Percentiles rank a stretch among this genome's conserved stretches.
phyloP scores from a whole-genome alignment of 2,329 filamentous ascomycete genomes.

The Coniosporium tulheliwenetii region DNA sequence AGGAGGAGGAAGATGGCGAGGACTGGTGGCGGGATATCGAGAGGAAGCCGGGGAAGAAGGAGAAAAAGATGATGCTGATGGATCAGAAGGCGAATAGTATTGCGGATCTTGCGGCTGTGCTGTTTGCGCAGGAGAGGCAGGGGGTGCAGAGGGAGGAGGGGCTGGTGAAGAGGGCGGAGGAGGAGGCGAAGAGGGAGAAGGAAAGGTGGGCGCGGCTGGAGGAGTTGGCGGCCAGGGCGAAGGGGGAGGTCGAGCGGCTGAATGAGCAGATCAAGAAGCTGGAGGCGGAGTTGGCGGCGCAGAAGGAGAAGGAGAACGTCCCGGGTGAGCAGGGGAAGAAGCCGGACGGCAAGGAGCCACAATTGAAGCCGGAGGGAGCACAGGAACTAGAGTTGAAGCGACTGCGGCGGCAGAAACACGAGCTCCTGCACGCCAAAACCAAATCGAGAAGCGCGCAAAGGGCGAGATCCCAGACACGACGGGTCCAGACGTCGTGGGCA shows the following conservation, averaged over 20 bases:
- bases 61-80: conserved; percentile 39
- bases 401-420: neutral
- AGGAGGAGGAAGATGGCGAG: conserved; percentile 20
- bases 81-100: conserved; percentile 48
- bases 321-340: too few relatives aligned
- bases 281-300: too few relatives aligned
- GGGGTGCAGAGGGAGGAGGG: conserved; percentile 7
- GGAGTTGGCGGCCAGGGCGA: neutral
- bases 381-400: neutral
- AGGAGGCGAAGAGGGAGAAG: conserved; percentile 1
- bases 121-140: conserved; percentile 30
- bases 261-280: conserved; percentile 9
- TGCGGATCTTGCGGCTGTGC: conserved; percentile 42
- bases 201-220: neutral
- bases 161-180: conserved; percentile 1
- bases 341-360: neutral
- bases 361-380: neutral
- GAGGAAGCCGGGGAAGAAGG: conserved; percentile 29
- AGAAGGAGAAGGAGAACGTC: too few relatives aligned
- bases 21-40: conserved; percentile 4
- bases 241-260: conserved; percentile 6
- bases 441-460: conserved; percentile 1
- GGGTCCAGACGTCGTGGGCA: neutral
- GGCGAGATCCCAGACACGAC: neutral
- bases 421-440: too few relatives aligned